These are phyloP conservation scores for Anthoceros angustus DNA, from an alignment of 225 moss, liverwort and hornwort species.

Conservation along the genomic window DNA sequence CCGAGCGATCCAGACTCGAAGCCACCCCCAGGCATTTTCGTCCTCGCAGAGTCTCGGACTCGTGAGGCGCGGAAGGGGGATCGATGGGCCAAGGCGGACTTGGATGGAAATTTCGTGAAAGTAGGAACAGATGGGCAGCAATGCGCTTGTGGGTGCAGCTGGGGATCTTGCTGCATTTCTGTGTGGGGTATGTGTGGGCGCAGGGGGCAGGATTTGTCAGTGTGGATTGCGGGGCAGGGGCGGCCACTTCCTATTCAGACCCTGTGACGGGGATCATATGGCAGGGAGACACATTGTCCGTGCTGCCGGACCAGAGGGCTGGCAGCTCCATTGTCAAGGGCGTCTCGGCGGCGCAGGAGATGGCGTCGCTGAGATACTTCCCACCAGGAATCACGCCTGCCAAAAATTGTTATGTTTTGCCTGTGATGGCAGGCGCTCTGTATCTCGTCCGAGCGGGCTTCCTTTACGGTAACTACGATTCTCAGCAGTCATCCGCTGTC, in stretches of 20 bases:
- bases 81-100: no score
- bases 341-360: not conserved
- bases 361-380: constrained; percentile 2
- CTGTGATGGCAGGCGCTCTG: not conserved
- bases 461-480: constrained; percentile 1
- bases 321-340: not conserved
- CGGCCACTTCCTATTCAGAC: not conserved
- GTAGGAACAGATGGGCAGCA: no score
- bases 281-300: not conserved
- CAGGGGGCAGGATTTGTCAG: not conserved
- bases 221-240: not conserved
- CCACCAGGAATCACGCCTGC: not conserved
- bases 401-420: not conserved
- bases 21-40: no score
- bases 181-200: no score
- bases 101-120: no score
- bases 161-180: no score
- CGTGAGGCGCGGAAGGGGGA: no score
- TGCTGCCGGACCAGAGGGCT: not conserved
- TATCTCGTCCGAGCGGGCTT: not conserved
- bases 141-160: no score
- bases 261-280: not conserved
- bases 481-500: not conserved
- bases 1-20: no score
- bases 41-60: no score